Evolutionary conservation across 257 asterid species (phyloP).

Genomic region (Scutellaria minor): DNA sequence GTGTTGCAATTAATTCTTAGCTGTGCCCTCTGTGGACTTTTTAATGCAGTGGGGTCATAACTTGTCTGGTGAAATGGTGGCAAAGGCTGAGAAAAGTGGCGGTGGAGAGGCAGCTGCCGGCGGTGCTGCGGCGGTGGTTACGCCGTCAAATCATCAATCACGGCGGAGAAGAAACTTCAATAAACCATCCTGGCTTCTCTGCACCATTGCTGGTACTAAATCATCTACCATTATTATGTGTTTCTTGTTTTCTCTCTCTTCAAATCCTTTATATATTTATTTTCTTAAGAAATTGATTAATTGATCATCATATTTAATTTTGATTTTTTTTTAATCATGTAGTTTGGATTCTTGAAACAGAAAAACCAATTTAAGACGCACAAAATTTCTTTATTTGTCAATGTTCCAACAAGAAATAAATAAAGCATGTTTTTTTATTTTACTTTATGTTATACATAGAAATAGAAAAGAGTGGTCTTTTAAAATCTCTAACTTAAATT

Average conservation of each 20-base stretch:
- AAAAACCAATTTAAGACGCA: not conserved
- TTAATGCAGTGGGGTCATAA: slow-evolving; percentile 33
- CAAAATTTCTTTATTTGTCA: not conserved
- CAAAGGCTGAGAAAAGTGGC: slow-evolving; percentile 48
- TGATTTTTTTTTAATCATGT: no score
- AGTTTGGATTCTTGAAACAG: not conserved
- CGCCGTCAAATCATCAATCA: slow-evolving; percentile 41
- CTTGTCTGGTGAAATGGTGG: slow-evolving; percentile 47
- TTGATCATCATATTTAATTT: not conserved
- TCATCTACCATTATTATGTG: not conserved
- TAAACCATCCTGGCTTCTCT: slow-evolving; percentile 95
- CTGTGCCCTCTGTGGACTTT: slow-evolving; percentile 9
- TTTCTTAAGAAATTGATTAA: not conserved
- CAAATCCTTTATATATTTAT: not conserved
- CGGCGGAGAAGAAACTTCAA: slow-evolving; percentile 56
- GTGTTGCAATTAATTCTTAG: slow-evolving; percentile 13
- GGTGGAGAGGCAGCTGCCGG: slow-evolving; percentile 34
- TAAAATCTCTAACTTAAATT: no score
- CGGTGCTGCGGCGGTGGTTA: slow-evolving; percentile 28
- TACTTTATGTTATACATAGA: not conserved
- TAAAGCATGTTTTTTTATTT: no score
- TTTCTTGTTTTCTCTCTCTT: not conserved
- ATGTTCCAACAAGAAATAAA: not conserved
- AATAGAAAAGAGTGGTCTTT: not conserved
- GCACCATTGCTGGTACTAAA: slow-evolving; percentile 74